A percentile compares a stretch with the other conserved stretches of the same genome.
Evolutionary conservation across 2,329 filamentous ascomycete species (phyloP).

Genomic region (Cercospora sesami): DNA sequence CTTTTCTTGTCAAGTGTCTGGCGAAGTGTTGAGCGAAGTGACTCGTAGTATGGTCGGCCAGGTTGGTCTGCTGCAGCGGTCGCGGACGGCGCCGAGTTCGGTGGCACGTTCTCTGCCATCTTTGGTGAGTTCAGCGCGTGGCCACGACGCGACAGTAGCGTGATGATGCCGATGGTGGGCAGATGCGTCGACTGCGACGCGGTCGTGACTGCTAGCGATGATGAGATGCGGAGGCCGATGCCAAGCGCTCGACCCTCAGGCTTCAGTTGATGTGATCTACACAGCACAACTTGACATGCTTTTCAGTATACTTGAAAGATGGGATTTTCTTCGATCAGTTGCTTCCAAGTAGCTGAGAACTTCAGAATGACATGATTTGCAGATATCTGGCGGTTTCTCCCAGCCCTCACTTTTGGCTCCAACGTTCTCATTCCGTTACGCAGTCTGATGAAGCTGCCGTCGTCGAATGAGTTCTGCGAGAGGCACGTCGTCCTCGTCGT

Average conservation of each 20-base stretch:
- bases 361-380: not conserved
- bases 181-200: not conserved
- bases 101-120: conserved; percentile 53
- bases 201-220: not conserved
- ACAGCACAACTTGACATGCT: too few relatives aligned
- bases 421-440: not conserved
- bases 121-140: not conserved
- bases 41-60: conserved; percentile 66
- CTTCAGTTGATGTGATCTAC: not conserved
- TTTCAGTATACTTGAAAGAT: not conserved
- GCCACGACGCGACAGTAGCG: not conserved
- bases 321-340: not conserved
- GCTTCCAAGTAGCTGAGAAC: not conserved
- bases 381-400: not conserved
- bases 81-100: conserved; percentile 36
- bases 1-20: conserved; percentile 67
- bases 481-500: conserved; percentile 68
- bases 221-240: not conserved
- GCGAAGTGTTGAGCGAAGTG: conserved; percentile 65
- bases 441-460: conserved; percentile 35
- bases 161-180: not conserved
- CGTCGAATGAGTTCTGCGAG: conserved; percentile 66
- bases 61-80: conserved; percentile 47
- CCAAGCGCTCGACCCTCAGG: not conserved
- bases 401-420: not conserved